A percentile compares a stretch with the other conserved stretches of the same genome.
Conservation (phyloP, 306 rosid species). For the Rubus idaeus region DNA sequence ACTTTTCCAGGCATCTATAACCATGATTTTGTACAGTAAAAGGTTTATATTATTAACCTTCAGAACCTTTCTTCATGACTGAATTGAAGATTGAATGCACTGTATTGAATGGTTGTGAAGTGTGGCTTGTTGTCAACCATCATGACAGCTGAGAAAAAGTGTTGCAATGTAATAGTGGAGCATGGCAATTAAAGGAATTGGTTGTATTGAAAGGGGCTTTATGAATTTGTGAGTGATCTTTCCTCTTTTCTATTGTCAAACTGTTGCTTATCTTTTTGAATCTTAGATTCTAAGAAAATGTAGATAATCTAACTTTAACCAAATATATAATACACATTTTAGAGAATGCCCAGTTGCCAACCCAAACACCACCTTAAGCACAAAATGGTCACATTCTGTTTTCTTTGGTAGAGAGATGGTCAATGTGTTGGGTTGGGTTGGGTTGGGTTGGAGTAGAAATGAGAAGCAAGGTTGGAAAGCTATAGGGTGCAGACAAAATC, state of each 20-base stretch:
- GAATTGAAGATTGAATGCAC: not conserved
- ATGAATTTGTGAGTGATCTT: not conserved
- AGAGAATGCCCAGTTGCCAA: conserved; percentile 44
- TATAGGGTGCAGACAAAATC: conserved; percentile 35
- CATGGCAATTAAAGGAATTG: not conserved
- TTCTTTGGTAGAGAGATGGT: conserved; percentile 27
- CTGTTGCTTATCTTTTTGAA: conserved; percentile 25
- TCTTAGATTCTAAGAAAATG: conserved; percentile 53
- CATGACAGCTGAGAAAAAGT: conserved; percentile 11
- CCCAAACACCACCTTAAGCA: conserved; percentile 12
- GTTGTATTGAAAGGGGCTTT: not conserved
- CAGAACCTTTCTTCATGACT: not conserved
- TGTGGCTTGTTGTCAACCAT: conserved; percentile 13
- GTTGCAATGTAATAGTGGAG: conserved; percentile 4
- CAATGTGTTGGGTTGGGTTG: conserved; percentile 61
- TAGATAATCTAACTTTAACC: conserved; percentile 27
- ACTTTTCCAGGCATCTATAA: not conserved
- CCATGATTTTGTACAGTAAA: not conserved
- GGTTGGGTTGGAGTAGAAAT: conserved; percentile 66
- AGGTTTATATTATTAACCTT: not conserved
- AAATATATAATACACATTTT: conserved; percentile 19
- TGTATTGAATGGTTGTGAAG: not conserved
- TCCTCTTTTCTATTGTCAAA: not conserved
- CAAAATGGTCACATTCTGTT: conserved; percentile 14
- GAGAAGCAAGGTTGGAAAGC: conserved; percentile 68